These are phyloP conservation scores for Cercospora berteroae DNA, from an alignment of 2,329 filamentous ascomycete genomes.

Conservation along the genomic window DNA sequence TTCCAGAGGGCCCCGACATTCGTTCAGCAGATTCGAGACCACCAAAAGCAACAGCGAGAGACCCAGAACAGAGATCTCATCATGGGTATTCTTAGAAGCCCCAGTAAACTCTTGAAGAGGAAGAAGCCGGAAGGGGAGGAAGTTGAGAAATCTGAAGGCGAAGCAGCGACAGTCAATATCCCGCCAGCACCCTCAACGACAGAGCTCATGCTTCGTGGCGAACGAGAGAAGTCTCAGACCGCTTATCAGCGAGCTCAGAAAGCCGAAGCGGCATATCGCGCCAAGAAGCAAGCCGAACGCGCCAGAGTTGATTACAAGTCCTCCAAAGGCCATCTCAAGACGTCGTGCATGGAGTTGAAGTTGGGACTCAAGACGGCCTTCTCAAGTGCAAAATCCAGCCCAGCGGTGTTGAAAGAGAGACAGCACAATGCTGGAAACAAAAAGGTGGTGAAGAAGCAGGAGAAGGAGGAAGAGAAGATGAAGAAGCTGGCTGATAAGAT, in stretches of 20 bases:
- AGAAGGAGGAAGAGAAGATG: constrained; percentile 14
- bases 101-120: constrained; percentile 7
- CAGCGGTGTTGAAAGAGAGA: constrained; percentile 10
- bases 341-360: constrained; percentile 12
- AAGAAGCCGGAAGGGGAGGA: constrained; percentile 2
- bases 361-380: constrained; percentile 14
- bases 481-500: constrained; percentile 11
- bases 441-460: constrained; percentile 7
- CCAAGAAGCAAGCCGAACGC: constrained; percentile 14
- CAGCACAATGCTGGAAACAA: constrained; percentile 9
- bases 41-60: not conserved
- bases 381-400: not conserved
- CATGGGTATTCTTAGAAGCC: constrained; percentile 13
- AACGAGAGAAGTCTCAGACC: constrained; percentile 16
- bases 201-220: constrained; percentile 16
- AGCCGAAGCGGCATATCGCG: constrained; percentile 20
- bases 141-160: constrained; percentile 1
- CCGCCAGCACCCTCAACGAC: constrained; percentile 21
- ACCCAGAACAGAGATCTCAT: not conserved
- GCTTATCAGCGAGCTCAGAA: constrained; percentile 17
- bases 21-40: constrained; percentile 5
- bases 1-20: not conserved
- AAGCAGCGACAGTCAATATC: not conserved
- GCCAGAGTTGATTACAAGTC: constrained; percentile 19
- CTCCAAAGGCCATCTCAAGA: constrained; percentile 21